Evolutionary conservation across 1,284 basidiomycete genomes (phyloP).

Genomic region (Coriolopsis trogii): DNA sequence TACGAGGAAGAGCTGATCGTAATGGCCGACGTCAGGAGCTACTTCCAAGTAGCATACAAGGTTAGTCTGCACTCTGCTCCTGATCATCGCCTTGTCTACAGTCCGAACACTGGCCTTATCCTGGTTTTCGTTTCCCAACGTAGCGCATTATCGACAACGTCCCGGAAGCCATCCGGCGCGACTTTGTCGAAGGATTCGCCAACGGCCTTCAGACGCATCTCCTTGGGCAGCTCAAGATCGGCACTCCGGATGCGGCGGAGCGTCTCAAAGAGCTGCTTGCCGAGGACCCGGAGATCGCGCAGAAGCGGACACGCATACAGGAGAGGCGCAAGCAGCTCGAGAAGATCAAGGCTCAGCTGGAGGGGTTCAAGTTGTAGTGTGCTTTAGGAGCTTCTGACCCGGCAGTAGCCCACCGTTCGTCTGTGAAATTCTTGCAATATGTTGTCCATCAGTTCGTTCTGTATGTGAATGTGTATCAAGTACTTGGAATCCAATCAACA

Average conservation of each 20-base stretch:
- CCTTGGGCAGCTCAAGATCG: constrained; percentile 37
- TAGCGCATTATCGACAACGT: constrained; percentile 60
- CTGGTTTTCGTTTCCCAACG: neutral
- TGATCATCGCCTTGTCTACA: neutral
- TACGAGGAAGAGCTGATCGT: constrained; percentile 28
- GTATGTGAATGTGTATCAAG: no score
- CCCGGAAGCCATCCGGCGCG: constrained; percentile 53
- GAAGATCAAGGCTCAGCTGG: constrained; percentile 40
- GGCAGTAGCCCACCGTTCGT: no score
- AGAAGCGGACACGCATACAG: constrained; percentile 35
- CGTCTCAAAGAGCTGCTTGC: constrained; percentile 42
- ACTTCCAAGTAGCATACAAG: constrained; percentile 34
- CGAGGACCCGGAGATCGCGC: constrained; percentile 45
- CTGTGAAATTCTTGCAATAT: no score
- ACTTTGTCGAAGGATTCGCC: constrained; percentile 46
- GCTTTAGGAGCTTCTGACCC: no score
- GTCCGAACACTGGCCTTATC: neutral
- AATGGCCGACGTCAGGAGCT: constrained; percentile 33
- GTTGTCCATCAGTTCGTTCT: no score
- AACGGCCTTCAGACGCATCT: constrained; percentile 42
- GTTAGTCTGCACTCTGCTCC: constrained; percentile 3
- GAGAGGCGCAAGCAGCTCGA: constrained; percentile 32
- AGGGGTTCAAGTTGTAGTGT: constrained; percentile 24
- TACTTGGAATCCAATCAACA: no score
- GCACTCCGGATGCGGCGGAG: constrained; percentile 20